These are phyloP conservation scores for Panicum virgatum DNA, from an alignment of 202 grass and related monocot species.

Conservation along the genomic window DNA sequence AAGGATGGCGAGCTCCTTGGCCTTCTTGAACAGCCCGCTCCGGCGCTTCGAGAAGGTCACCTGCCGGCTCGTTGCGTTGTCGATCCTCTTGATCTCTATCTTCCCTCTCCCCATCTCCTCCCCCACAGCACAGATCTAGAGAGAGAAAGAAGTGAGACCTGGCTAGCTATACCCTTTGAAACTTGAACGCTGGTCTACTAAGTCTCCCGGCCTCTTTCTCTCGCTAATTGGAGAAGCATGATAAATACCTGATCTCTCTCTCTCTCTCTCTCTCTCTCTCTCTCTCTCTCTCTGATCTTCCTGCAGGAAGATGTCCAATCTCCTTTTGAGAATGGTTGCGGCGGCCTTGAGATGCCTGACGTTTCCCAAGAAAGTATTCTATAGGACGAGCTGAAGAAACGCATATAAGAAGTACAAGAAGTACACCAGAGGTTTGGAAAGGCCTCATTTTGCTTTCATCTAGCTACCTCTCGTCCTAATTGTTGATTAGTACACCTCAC, in stretches of 20 bases:
- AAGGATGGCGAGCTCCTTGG: slow-evolving; percentile 42
- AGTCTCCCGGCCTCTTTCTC: not conserved
- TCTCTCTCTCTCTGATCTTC: not conserved
- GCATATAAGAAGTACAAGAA: slow-evolving; percentile 30
- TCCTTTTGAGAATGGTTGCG: slow-evolving; percentile 17
- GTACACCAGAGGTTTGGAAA: slow-evolving; percentile 14
- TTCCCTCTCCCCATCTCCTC: slow-evolving; percentile 42
- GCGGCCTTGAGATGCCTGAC: not conserved
- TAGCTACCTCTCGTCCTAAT: slow-evolving; percentile 42
- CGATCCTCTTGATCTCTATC: slow-evolving; percentile 45
- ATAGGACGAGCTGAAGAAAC: slow-evolving; percentile 2
- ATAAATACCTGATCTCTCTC: too few species aligned
- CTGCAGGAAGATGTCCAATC: not conserved
- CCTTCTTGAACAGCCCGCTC: slow-evolving; percentile 39
- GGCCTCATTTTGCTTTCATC: slow-evolving; percentile 19
- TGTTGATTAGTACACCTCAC: not conserved
- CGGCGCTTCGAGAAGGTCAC: slow-evolving; percentile 41
- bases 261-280: not conserved
- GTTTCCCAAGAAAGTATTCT: slow-evolving; percentile 38
- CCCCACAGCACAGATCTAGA: slow-evolving; percentile 20
- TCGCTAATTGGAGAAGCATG: not conserved
- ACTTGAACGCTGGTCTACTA: not conserved
- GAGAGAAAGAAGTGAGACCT: not conserved
- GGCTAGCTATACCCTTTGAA: not conserved
- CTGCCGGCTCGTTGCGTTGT: slow-evolving; percentile 40